phyloP scores from a whole-genome alignment of 164 flowering plant species.

The Piper betle region DNA sequence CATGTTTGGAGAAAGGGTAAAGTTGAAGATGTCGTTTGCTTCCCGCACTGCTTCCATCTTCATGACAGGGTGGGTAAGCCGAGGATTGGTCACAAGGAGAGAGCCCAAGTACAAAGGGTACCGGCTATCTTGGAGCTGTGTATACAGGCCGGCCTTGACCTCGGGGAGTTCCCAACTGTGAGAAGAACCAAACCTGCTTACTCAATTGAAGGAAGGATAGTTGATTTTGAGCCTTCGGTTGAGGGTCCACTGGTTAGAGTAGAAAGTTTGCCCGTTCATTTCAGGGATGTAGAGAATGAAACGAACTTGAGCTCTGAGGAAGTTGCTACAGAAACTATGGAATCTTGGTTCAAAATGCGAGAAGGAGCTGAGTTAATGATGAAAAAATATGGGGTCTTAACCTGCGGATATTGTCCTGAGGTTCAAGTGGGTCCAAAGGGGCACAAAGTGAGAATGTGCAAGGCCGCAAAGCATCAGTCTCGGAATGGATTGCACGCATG shows the following conservation, averaged over 20 bases:
- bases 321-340: conserved; percentile 29
- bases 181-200: conserved; percentile 79
- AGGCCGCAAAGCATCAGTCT: conserved; percentile 69
- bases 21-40: conserved; percentile 40
- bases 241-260: conserved; percentile 13
- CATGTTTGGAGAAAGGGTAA: conserved; percentile 77
- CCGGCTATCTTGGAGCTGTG: conserved; percentile 87
- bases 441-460: conserved; percentile 79
- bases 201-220: conserved; percentile 66
- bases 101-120: conserved; percentile 25
- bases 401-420: conserved; percentile 80
- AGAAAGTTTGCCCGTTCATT: background rate
- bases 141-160: conserved; percentile 78
- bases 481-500: conserved; percentile 54
- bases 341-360: conserved; percentile 52
- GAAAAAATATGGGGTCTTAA: conserved; percentile 51
- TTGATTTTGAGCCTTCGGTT: conserved; percentile 47
- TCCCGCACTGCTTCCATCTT: conserved; percentile 68
- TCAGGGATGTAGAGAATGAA: conserved; percentile 8
- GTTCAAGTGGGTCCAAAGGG: conserved; percentile 89
- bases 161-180: conserved; percentile 47
- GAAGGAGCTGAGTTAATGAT: conserved; percentile 44
- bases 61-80: conserved; percentile 70
- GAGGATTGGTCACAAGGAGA: conserved; percentile 65
- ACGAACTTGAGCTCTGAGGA: conserved; percentile 11